Base-by-base conservation (phyloP, 345 rosid genomes). In the Citropsis articulata region DNA sequence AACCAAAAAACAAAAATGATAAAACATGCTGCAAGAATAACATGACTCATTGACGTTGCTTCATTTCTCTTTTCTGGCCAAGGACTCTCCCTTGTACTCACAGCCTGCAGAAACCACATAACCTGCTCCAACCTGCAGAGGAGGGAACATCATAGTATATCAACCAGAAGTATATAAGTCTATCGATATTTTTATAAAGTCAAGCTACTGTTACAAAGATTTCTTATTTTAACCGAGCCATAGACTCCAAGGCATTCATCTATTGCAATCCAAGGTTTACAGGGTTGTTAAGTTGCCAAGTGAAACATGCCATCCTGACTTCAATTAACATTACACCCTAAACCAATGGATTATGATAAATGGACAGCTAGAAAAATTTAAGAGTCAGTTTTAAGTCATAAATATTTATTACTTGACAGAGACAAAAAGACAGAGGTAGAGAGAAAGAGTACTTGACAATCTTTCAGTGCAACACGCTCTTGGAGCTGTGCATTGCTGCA, bases 401-500 rank as follows among this genome's bases (percentile, higher is more conserved):
- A 45, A 45, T 13, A 45, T 12, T 12, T 10, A 45, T 45, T 12
- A 45, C 1, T 45, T 13, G 18, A 45, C 18, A 45, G 50, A 45
- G 5, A 13, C 50, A 12, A 45, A 13, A 45, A 45, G 0, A 13
- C 5, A 45, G 16, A 45, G 50, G 50, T 12, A 13, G 16, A 45
- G 50, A 45, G 50, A 45, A 3, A 45, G 50, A 13, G 50, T 86
- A 93, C 99, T 87, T 92, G 99, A 76, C 99, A 96, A 64, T 96
- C 98, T 89, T 82, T 96, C 81, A 96, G 78, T 40, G 80, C 74
- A 25, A 81, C 97, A 66, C 97, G 98, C 77, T 96, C 99, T 85
- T 90, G 98, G 78, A 96, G 92, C 82, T 94, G 98, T 28, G 86
- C 97, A 30, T 91, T 96, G 85, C 97, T 92, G 86, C 97, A 96